Evolutionary conservation across 2,329 filamentous ascomycete species (phyloP), one percentile per base, ranked within the genome.

Genomic region (Paracamarosporium sp.): DNA sequence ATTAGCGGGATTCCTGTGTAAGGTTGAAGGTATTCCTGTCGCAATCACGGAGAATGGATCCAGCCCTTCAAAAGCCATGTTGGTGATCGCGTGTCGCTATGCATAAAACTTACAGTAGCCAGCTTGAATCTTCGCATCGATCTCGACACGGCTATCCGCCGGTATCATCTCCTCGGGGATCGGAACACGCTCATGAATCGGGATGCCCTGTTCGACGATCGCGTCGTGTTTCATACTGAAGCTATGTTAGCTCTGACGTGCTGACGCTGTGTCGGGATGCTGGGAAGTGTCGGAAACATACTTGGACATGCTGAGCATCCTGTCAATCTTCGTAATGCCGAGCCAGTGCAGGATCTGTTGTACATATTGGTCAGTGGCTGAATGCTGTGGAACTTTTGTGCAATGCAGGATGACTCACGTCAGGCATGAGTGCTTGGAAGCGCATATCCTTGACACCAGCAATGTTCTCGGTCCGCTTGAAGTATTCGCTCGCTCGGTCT

Each of bases 261-360:
- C 36, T 24, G 36, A 24, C 36, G n/a, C n/a, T 41, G 17, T 17
- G 5, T 31, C 25, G 36, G 25, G 31, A 41, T 20, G 33, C 36
- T n/a, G 48, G 17, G 35, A n/a, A 33, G 6, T 33, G 35, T 24
- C 20, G 11, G 25, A 28, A 44, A 69, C 88, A 82, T 74, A 91
- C 89, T 98, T 96, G 79, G 92, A 96, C 95, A 98, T 98, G 81
- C 92, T 96, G 68, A 97, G 82, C 95, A 98, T 99, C 59, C 93
- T 86, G 77, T 99, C 95, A 73, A 99, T 98, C 84, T 98, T 98
- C 75, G 91, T 95, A 74, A 99, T 97, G 61, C 95, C 95, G 28
- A 99, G 86, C 95, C 95, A 98, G 79, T 98, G 95, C 53, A 98
- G 84, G 65, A 98, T 96, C 71, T 73, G 56, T 52, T 13, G 56